Evolutionary conservation across 2,329 filamentous ascomycete genomes (phyloP), one percentile per base, ranked within the genome.

Genomic region (Knufia petricola): DNA sequence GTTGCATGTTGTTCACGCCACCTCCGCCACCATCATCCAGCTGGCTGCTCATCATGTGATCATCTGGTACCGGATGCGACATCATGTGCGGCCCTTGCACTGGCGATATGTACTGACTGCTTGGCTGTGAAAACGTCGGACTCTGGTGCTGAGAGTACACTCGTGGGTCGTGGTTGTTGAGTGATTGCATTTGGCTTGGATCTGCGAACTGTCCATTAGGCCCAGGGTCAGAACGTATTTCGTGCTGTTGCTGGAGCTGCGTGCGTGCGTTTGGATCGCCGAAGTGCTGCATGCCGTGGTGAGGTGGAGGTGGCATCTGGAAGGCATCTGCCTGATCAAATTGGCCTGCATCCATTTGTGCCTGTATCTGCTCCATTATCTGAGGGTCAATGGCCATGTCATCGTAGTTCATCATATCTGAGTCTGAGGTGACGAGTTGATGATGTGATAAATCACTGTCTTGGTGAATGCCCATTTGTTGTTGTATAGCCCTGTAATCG

Each of bases 311-410:
- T 19, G 52, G 47, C 32, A 52, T 48, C 19, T 52, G 51, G 48
- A 51, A 58, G 15, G 50, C 44, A 28, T 58, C 51, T 28, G 42
- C 30, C 28, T 56, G 44, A 7, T 53, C 51, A 23, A 53, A 57
- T 30, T 50, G 53, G 36, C 51, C 52, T 20, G 43, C 50, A 19
- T 50, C 52, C 26, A 57, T 49, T 40, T 55, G 50, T 7, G 55
- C 55, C 38, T 71, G 66, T 23, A 74, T 64, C 53, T 73, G 71
- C 54, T 73, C 68, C 70, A 81, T 80, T 41, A 82, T 77, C 31
- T 78, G 77, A 2, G 78, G 78, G 51, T 82, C 78, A 36, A 79
- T 69, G 1, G 77, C 77, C 62, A 81, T 69, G 36, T 74, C 68
- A 51, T 70, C 63, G 49, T 69, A 71, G 26, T 66, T 62, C 19